Base-by-base conservation (phyloP, 768 basidiomycete species). In the Kwoniella bestiolae region DNA sequence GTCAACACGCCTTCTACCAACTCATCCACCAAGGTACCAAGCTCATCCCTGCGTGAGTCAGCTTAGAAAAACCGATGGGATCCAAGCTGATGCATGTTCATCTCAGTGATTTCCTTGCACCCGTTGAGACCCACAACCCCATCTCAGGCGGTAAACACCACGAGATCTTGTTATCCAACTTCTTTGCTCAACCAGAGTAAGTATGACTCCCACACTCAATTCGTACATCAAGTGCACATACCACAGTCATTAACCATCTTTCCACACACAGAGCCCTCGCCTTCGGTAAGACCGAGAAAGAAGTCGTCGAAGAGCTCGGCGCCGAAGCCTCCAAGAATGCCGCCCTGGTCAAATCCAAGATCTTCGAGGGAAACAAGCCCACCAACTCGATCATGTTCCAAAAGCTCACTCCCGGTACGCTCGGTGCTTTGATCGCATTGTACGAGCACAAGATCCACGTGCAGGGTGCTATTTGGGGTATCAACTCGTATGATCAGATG, bases 401-500 rank as follows among this genome's bases (percentile, higher is more conserved):
- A 25, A 82, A 91, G 70, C 83, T 98, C 76, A 96, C 93, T 1
- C 95, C 96, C 12, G 87, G 88, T 45, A 91, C 89, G 11, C 88
- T 98, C 41, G 96, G 92, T 83, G 64, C 85, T 72, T n/a, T 71
- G 53, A 67, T 72, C 44, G 67, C 78, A 9, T 41, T 73, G 66
- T 81, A 81, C 68, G 79, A 98, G 83, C 96, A 99, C 86, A 99
- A 99, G 85, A 96, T 99, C 79, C 97, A 97, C 82, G 90, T 91
- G 0, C 96, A 98, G 80, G 96, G 96, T 79, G 90, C 91, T 49
- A 85, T 98, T 64, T 98, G 94, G 94, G 94, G 94, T 26, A 95
- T 99, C 85, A 98, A 99, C 85, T 94, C 92, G 3, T 98, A 92
- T 80, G 94, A 98, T 82, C 96, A 98, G 88, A 96, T 97, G 94